Conservation (phyloP, 139 green algal genomes). For the Chlorella sp. region DNA sequence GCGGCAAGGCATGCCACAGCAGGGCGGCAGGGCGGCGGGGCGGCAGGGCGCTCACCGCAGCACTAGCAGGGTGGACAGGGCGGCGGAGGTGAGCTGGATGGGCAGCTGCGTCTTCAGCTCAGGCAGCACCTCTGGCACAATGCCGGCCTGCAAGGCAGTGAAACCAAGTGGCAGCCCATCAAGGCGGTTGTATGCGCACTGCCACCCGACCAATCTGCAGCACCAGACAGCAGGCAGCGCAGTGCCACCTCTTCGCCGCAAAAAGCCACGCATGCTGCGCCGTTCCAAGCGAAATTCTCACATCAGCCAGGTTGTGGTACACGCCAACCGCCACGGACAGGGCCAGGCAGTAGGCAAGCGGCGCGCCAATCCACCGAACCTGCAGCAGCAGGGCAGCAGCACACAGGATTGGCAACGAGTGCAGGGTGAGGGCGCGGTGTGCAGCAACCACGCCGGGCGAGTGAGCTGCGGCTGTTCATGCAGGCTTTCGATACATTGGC, state of each 20-base stretch:
- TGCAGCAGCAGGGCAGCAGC: neutral
- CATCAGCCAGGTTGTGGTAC: slow-evolving; percentile 6
- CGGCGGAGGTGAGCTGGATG: slow-evolving; percentile 27
- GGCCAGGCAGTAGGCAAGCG: neutral
- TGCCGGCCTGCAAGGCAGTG: neutral
- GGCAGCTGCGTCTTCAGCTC: slow-evolving; percentile 9
- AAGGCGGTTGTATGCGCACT: no score
- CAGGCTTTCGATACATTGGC: no score
- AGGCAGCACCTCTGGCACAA: neutral
- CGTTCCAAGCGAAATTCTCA: neutral
- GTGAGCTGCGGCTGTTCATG: no score
- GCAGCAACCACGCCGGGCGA: neutral
- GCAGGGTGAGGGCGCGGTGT: neutral
- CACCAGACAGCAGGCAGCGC: no score
- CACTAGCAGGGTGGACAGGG: slow-evolving; percentile 29
- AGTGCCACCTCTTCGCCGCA: no score
- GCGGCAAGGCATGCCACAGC: no score
- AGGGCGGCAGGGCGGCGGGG: no score
- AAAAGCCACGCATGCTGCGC: no score
- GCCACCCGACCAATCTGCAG: no score
- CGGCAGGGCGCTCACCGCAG: slow-evolving; percentile 18
- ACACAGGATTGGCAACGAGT: no score
- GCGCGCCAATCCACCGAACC: slow-evolving; percentile 5
- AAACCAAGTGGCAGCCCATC: no score
- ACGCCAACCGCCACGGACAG: neutral